These are phyloP conservation scores for Botryobasidium botryosum DNA, from an alignment of 768 basidiomycete species.

Conservation along the genomic window DNA sequence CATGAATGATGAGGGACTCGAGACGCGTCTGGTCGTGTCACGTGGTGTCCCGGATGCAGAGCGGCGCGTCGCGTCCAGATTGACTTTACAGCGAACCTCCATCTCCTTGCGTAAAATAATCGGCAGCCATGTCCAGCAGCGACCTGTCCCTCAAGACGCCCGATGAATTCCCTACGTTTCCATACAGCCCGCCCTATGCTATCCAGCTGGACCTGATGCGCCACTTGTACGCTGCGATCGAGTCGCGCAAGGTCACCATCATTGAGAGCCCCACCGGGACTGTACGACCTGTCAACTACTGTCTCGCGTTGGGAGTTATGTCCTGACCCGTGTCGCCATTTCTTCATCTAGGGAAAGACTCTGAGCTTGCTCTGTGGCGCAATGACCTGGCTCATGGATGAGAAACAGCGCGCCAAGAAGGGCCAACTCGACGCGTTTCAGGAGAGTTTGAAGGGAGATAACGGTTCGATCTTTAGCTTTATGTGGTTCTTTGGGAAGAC, in stretches of 20 bases:
- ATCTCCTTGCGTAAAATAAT: no score
- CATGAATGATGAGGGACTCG: no score
- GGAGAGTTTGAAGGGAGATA: constrained; percentile 9
- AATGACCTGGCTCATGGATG: constrained; percentile 57
- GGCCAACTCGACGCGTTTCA: constrained; percentile 34
- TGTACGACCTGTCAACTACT: no score
- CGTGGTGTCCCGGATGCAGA: no score
- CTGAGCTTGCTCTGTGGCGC: constrained; percentile 61
- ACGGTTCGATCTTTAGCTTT: no score
- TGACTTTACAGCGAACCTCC: no score
- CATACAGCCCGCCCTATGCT: constrained; percentile 63
- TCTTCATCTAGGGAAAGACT: constrained; percentile 58
- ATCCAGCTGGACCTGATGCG: constrained; percentile 83
- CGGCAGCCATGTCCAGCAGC: no score
- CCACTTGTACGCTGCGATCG: constrained; percentile 67
- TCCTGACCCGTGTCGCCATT: neutral
- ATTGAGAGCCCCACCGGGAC: constrained; percentile 2
- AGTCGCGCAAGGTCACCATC: constrained; percentile 48
- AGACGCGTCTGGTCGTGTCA: no score
- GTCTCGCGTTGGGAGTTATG: no score
- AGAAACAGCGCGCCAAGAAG: constrained; percentile 48
- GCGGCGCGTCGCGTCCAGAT: no score
- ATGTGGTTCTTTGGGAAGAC: no score
- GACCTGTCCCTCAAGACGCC: constrained; percentile 38
- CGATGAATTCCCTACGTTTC: constrained; percentile 55